A percentile compares a stretch with the other conserved stretches of the same genome.
Conservation (phyloP, 2,329 filamentous ascomycete genomes). For the Pestalotiopsis sp. region DNA sequence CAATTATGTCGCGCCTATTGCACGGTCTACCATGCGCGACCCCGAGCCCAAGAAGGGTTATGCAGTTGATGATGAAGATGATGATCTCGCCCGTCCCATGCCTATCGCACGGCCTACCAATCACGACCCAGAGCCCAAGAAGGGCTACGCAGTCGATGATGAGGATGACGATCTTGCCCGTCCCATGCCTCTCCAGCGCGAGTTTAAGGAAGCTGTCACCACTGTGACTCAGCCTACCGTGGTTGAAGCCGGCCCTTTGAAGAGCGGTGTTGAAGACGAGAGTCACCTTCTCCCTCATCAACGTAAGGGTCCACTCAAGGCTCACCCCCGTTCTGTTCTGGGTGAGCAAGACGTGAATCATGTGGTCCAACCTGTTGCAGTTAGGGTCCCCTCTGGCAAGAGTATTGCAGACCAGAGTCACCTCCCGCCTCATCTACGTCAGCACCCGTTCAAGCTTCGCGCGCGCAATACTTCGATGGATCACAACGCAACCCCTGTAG, state of each 20-base stretch:
- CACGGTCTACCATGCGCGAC: too few relatives aligned
- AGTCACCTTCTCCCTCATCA: background rate
- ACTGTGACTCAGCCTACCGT: background rate
- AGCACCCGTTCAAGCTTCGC: background rate
- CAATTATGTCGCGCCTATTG: too few relatives aligned
- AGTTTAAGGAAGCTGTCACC: background rate
- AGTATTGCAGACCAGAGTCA: background rate
- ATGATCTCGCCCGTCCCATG: background rate
- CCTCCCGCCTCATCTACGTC: background rate
- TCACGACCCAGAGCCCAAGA: background rate
- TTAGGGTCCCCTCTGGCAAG: background rate
- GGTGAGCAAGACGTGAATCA: too few relatives aligned
- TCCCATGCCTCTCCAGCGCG: too few relatives aligned
- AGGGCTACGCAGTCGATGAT: background rate
- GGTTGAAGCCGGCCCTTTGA: background rate
- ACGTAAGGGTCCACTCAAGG: background rate
- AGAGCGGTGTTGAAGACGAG: background rate
- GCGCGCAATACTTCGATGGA: background rate
- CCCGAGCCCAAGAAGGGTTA: too few relatives aligned
- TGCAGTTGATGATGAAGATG: too few relatives aligned
- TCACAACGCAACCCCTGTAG: background rate
- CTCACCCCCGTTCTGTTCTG: background rate
- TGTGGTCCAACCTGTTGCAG: too few relatives aligned
- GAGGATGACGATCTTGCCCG: too few relatives aligned
- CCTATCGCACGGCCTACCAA: background rate